Base-by-base conservation (phyloP, 2,329 filamentous ascomycete species). In the Aureobasidium musti region DNA sequence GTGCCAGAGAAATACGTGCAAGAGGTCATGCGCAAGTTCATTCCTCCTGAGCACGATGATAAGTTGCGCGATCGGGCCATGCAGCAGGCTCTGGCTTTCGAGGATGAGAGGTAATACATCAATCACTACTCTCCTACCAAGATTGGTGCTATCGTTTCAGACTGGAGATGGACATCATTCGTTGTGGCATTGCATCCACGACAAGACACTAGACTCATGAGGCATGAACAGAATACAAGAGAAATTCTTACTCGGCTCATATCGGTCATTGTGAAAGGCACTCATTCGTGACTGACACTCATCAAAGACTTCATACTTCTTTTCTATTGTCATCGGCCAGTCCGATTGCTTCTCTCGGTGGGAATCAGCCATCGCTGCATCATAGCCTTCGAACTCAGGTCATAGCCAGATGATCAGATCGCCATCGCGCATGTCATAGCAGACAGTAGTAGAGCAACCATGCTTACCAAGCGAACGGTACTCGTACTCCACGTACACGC, bases 1-100 rank as follows among this genome's bases (percentile, higher is more conserved):
- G 74, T 90, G 72, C 84, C 86, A 37, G 68, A 74, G 71, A 71
- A 67, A 45, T 90, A 89, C 76, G 85, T 87, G 6, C 74, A 83
- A 2, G 68, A 73, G 35, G 81, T 86, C 6, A 78, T 89, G 79
- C 79, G 86, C 73, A 77, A 71, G 68, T 88, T 77, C 70, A 81
- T 84, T 56, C 80, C 79, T 0, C 73, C 73, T 13, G 68, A 69
- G 64, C 70, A 74, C 49, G 73, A 70, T 54, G 63, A 71, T 35
- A 65, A 59, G 13, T 66, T 75, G 28, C 73, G 70, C 52, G 72
- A 73, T 54, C 69, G 74, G 63, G 79, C 77, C 10, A 73, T 68
- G 71, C 74, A 71, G 70, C 79, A 81, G 73, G 78, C 78, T 13
- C 67, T 70, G 66, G 54, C 70, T 50, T 74, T 76, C 65, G 69